These are phyloP conservation scores for Nicotiana knightiana DNA, from an alignment of 257 asterid genomes.

Conservation along the genomic window DNA sequence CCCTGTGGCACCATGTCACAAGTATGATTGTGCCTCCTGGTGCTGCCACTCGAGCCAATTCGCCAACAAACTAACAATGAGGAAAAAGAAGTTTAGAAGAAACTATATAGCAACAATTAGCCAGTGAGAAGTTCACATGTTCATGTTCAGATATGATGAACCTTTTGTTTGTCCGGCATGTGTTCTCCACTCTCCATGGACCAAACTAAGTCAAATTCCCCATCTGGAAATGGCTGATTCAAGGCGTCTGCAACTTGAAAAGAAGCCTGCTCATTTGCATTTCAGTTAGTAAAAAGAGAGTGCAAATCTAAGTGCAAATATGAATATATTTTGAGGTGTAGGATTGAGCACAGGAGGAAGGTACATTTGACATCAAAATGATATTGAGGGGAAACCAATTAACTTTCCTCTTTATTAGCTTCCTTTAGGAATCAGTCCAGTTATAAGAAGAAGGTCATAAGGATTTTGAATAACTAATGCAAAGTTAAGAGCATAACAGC, in stretches of 20 bases:
- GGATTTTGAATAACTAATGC: neutral
- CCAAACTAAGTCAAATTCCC: conserved; percentile 84
- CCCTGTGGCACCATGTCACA: conserved; percentile 98
- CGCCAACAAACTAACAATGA: conserved; percentile 60
- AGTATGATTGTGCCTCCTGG: conserved; percentile 91
- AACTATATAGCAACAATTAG: neutral
- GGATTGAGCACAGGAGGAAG: neutral
- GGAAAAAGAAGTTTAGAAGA: neutral
- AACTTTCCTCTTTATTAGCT: neutral
- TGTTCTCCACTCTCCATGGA: conserved; percentile 99
- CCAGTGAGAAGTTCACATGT: neutral
- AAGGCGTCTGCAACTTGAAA: conserved; percentile 96
- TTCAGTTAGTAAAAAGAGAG: neutral
- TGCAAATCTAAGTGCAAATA: neutral
- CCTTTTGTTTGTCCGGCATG: conserved; percentile 97
- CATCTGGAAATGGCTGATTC: conserved; percentile 90
- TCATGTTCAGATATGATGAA: conserved; percentile 11
- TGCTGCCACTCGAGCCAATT: conserved; percentile 88
- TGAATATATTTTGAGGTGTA: neutral
- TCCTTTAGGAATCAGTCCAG: neutral
- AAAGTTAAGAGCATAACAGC: neutral
- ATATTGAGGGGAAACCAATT: neutral
- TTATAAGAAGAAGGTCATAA: neutral
- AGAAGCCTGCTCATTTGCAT: conserved; percentile 45
- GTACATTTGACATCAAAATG: neutral